A percentile compares a stretch with the other conserved stretches of the same genome.
phyloP scores from a whole-genome alignment of 768 basidiomycete species.

The Auricularia cornea region DNA sequence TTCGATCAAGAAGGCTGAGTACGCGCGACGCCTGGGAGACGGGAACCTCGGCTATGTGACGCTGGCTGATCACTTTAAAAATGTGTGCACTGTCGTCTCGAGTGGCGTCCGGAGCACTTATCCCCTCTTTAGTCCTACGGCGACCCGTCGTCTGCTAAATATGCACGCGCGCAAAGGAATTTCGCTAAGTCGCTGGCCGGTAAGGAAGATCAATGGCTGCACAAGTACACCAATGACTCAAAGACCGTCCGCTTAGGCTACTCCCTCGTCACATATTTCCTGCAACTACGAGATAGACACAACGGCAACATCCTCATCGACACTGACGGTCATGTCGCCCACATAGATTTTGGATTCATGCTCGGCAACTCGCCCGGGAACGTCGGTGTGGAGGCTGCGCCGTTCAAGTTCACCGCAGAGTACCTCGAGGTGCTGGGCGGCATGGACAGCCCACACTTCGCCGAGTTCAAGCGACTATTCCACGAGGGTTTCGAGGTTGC shows the following conservation, averaged over 20 bases:
- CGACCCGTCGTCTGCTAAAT: conserved; percentile 77
- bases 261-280: conserved; percentile 89
- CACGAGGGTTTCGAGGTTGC: conserved; percentile 90
- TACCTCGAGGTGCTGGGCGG: conserved; percentile 96
- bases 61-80: conserved; percentile 84
- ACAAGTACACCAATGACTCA: too few species aligned
- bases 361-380: conserved; percentile 94
- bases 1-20: conserved; percentile 98
- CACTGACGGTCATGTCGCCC: conserved; percentile 75
- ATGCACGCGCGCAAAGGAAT: conserved; percentile 82
- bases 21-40: conserved; percentile 76
- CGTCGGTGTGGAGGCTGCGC: conserved; percentile 98
- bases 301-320: conserved; percentile 98
- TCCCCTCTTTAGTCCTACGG: conserved; percentile 68
- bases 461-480: conserved; percentile 81
- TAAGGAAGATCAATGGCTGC: too few species aligned
- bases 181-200: conserved; percentile 88
- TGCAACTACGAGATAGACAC: conserved; percentile 97
- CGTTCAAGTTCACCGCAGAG: conserved; percentile 92
- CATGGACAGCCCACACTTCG: conserved; percentile 60
- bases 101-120: not conserved
- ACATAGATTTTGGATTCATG: conserved; percentile 99
- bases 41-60: conserved; percentile 82
- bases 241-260: conserved; percentile 47
- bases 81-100: conserved; percentile 38